A percentile compares a stretch with the other conserved stretches of the same genome.
phyloP scores from a whole-genome alignment of 768 basidiomycete genomes.

The Lactifluus subvellereus region DNA sequence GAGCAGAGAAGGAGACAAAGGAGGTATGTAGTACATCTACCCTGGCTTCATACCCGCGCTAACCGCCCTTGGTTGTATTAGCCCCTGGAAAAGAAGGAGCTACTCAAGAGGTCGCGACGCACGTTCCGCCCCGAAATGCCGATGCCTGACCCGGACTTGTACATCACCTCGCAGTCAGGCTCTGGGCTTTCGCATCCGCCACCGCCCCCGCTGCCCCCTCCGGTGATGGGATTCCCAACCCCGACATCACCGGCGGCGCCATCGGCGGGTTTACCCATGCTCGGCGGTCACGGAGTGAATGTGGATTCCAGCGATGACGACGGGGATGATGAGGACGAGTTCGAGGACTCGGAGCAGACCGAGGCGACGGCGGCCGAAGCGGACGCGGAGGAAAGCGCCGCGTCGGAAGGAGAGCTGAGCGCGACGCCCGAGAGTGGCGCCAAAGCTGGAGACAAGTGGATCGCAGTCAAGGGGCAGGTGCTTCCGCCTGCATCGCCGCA shows the following conservation, averaged over 20 bases:
- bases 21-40: conserved; percentile 17
- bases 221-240: conserved; percentile 13
- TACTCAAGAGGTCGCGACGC: conserved; percentile 16
- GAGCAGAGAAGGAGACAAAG: conserved; percentile 21
- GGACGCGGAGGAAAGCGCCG: conserved; percentile 70
- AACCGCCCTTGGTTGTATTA: conserved; percentile 13
- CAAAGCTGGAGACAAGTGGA: conserved; percentile 65
- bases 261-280: background rate
- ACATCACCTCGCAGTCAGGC: conserved; percentile 9
- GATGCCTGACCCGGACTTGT: conserved; percentile 3
- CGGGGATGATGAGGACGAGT: conserved; percentile 39
- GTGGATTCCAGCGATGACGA: conserved; percentile 28
- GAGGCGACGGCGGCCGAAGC: conserved; percentile 55
- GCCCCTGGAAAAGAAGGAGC: conserved; percentile 27
- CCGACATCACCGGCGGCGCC: conserved; percentile 16
- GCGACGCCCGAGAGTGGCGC: conserved; percentile 26
- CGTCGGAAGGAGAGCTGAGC: conserved; percentile 57
- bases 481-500: conserved; percentile 3
- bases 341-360: conserved; percentile 45
- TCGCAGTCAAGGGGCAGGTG: conserved; percentile 56
- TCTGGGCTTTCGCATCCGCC: background rate
- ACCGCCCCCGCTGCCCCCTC: conserved; percentile 1
- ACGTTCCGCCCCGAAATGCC: conserved; percentile 9
- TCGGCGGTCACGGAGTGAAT: conserved; percentile 8
- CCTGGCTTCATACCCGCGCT: conserved; percentile 10